phyloP scores from a whole-genome alignment of 352 stramenopile species.

The Globisporangium viniferum region DNA sequence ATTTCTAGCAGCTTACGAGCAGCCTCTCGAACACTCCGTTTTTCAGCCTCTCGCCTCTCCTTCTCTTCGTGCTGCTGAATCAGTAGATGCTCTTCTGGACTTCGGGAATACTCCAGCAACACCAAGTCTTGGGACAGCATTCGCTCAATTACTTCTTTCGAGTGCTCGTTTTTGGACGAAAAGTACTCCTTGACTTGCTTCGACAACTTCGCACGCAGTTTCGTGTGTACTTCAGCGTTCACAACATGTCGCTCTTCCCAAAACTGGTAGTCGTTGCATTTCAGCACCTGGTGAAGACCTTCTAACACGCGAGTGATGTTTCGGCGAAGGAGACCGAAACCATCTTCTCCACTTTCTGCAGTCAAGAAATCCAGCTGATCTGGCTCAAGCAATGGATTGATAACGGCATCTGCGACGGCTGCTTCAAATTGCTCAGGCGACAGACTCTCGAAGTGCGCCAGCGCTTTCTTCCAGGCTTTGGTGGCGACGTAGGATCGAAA shows the following conservation, averaged over 20 bases:
- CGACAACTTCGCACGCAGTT: slow-evolving; percentile 50
- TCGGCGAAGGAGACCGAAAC: slow-evolving; percentile 73
- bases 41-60: slow-evolving; percentile 60
- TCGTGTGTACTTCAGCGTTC: slow-evolving; percentile 51
- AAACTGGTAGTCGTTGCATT: slow-evolving; percentile 78
- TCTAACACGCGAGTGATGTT: slow-evolving; percentile 74
- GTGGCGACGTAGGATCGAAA: slow-evolving; percentile 76
- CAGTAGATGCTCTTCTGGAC: slow-evolving; percentile 40
- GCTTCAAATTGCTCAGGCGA: slow-evolving; percentile 40
- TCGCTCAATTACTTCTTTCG: slow-evolving; percentile 44
- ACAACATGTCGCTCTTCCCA: slow-evolving; percentile 79
- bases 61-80: slow-evolving; percentile 39
- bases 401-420: slow-evolving; percentile 25
- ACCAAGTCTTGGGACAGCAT: slow-evolving; percentile 42
- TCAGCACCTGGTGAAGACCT: slow-evolving; percentile 58
- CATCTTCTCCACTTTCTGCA: slow-evolving; percentile 59
- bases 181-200: slow-evolving; percentile 56
- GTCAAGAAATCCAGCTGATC: slow-evolving; percentile 40
- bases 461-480: slow-evolving; percentile 83
- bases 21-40: slow-evolving; percentile 63
- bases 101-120: slow-evolving; percentile 37
- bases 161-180: slow-evolving; percentile 21
- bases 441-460: slow-evolving; percentile 70
- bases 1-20: slow-evolving; percentile 70
- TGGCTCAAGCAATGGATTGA: slow-evolving; percentile 11